Evolutionary conservation across 2,329 filamentous ascomycete genomes (phyloP).

Genomic region (Alternaria brassicicola): DNA sequence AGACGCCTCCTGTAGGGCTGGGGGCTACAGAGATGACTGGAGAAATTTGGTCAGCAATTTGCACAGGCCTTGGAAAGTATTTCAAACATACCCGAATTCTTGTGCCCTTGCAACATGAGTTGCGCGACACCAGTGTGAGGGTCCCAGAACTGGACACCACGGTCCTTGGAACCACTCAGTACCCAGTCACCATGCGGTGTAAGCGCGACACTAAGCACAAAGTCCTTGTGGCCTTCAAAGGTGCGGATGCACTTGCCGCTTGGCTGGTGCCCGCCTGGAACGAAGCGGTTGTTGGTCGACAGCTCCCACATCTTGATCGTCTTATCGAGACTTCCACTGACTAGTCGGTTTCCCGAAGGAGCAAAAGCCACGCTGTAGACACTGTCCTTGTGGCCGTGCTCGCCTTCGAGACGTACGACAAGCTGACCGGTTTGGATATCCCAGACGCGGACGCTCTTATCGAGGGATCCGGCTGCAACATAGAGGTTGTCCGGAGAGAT

Average conservation of each 20-base stretch:
- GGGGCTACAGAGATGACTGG: conserved; percentile 94
- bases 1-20: conserved; percentile 83
- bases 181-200: conserved; percentile 96
- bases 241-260: conserved; percentile 94
- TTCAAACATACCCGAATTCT: conserved; percentile 75
- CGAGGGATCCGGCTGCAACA: conserved; percentile 91
- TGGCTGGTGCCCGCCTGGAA: conserved; percentile 72
- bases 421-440: conserved; percentile 85
- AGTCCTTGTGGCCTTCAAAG: conserved; percentile 98
- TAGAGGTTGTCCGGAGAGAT: conserved; percentile 95
- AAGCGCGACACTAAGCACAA: conserved; percentile 92
- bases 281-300: conserved; percentile 70
- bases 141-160: conserved; percentile 98
- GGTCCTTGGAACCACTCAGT: conserved; percentile 94
- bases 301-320: conserved; percentile 99
- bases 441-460: conserved; percentile 98
- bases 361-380: conserved; percentile 97
- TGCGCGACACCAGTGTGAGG: conserved; percentile 90
- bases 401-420: conserved; percentile 88
- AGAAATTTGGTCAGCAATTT: conserved; percentile 21
- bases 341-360: conserved; percentile 88
- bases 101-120: conserved; percentile 98
- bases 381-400: conserved; percentile 93
- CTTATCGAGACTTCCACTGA: conserved; percentile 94
- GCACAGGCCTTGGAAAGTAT: no score